Conservation (phyloP, 495 filamentous ascomycete species). For the Tuber aestivum region DNA sequence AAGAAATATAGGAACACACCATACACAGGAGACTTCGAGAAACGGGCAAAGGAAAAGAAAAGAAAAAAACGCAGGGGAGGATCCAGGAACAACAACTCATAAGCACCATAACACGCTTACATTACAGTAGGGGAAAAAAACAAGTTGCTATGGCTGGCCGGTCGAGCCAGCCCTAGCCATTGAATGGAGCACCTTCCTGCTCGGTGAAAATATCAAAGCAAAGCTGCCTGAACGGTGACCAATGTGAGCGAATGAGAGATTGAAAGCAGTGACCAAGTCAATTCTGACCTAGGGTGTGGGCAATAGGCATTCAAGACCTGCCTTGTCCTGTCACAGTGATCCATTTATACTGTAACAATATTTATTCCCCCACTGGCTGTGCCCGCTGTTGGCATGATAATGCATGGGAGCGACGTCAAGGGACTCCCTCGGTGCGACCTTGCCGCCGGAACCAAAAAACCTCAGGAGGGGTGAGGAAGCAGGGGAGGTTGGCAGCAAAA, state of each 20-base stretch:
- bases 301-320: background rate
- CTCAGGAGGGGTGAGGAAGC: background rate
- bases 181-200: background rate
- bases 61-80: background rate
- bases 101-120: background rate
- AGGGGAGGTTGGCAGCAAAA: background rate
- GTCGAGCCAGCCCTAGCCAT: background rate
- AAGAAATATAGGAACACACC: background rate
- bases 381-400: background rate
- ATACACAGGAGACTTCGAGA: background rate
- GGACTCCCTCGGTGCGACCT: background rate
- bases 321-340: background rate
- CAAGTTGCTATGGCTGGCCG: background rate
- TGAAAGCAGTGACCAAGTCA: background rate
- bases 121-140: background rate
- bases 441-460: conserved; percentile 1
- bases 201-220: background rate
- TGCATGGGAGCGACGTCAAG: conserved; percentile 6
- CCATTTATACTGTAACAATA: background rate
- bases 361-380: background rate
- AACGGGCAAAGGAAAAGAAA: background rate
- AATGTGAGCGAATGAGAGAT: background rate
- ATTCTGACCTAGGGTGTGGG: background rate
- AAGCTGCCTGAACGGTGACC: background rate
- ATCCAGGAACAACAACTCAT: background rate